phyloP scores from a whole-genome alignment of 2,329 filamentous ascomycete species.

The Penicillium sp. region DNA sequence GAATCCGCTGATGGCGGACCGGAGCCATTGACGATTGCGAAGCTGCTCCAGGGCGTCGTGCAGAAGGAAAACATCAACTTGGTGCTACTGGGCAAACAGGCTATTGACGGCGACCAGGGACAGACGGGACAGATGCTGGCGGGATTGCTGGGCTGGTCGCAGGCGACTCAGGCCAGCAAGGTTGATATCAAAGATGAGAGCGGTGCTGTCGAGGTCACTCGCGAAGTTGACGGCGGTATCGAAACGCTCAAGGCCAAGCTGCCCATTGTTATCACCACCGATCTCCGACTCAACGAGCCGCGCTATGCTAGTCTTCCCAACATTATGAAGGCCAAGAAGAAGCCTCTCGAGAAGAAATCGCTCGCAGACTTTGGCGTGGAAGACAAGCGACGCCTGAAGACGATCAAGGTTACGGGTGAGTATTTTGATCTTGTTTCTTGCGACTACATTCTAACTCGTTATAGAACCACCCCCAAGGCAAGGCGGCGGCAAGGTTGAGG shows the following conservation, averaged over 20 bases:
- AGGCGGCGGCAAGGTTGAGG: slow-evolving; percentile 94
- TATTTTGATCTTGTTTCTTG: slow-evolving; percentile 19
- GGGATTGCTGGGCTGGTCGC: slow-evolving; percentile 83
- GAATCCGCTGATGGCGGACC: slow-evolving; percentile 64
- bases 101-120: slow-evolving; percentile 90
- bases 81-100: slow-evolving; percentile 94
- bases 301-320: slow-evolving; percentile 93
- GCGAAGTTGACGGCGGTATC: slow-evolving; percentile 92
- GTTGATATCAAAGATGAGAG: slow-evolving; percentile 68
- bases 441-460: neutral
- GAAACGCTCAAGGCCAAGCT: slow-evolving; percentile 83
- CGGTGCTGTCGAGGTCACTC: slow-evolving; percentile 70
- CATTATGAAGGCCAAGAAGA: slow-evolving; percentile 99
- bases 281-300: slow-evolving; percentile 90
- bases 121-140: slow-evolving; percentile 99
- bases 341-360: slow-evolving; percentile 90
- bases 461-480: slow-evolving; percentile 80
- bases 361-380: slow-evolving; percentile 77
- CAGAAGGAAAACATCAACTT: slow-evolving; percentile 84
- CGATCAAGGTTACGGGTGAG: slow-evolving; percentile 79
- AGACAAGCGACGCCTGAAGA: slow-evolving; percentile 73
- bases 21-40: slow-evolving; percentile 89
- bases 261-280: slow-evolving; percentile 92
- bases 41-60: slow-evolving; percentile 76
- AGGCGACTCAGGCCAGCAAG: slow-evolving; percentile 89